phyloP scores from a whole-genome alignment of 164 flowering plant genomes.

The Brasenia schreberi region DNA sequence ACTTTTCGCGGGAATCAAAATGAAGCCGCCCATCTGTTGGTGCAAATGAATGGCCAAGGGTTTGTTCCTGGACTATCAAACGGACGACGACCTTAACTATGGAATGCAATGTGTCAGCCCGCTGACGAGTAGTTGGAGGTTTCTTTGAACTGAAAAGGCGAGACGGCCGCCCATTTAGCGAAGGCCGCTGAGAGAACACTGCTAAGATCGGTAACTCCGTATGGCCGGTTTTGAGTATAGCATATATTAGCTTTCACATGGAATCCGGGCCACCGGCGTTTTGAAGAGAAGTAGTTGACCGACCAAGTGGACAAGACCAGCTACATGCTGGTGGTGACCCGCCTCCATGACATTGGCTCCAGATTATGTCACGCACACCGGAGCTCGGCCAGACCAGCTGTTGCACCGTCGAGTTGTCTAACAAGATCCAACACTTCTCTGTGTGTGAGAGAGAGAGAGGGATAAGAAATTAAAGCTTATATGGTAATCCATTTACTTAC shows the following conservation, averaged over 20 bases:
- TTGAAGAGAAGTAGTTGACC: neutral
- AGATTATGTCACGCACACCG: neutral
- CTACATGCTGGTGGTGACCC: neutral
- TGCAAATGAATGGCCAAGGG: constrained; percentile 2
- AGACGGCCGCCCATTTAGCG: neutral
- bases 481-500: too few species aligned
- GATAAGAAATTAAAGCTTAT: too few species aligned
- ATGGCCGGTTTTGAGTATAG: neutral
- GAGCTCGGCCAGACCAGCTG: neutral
- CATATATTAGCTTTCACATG: neutral
- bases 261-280: neutral
- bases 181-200: neutral
- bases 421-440: too few species aligned
- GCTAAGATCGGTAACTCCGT: neutral
- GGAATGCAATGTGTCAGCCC: neutral
- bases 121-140: neutral
- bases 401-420: neutral
- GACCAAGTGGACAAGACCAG: neutral
- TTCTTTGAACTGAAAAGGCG: neutral
- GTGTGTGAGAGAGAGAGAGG: too few species aligned
- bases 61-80: neutral
- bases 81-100: neutral
- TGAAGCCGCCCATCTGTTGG: constrained; percentile 5
- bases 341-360: neutral
- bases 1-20: constrained; percentile 2